Evolutionary conservation across 768 basidiomycete genomes (phyloP).

Genomic region (Suillus placidus): DNA sequence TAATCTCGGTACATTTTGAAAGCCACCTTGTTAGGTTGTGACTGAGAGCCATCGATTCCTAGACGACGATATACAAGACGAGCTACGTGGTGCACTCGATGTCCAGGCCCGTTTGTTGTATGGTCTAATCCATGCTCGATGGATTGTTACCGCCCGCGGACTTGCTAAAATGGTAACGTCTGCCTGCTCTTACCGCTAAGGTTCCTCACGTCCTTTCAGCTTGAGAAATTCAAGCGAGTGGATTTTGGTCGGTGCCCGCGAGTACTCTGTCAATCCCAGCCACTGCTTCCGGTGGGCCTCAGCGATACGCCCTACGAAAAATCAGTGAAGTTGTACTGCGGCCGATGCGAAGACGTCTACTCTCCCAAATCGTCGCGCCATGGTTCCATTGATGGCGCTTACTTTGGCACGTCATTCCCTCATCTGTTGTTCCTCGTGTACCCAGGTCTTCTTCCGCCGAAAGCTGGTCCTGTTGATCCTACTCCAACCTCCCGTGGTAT

Average conservation of each 20-base stretch:
- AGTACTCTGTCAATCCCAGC: constrained; percentile 92
- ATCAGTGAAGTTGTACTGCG: constrained; percentile 98
- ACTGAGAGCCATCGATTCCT: constrained; percentile 6
- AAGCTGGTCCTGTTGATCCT: constrained; percentile 56
- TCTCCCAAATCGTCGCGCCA: constrained; percentile 97
- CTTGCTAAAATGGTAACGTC: constrained; percentile 86
- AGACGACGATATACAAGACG: constrained; percentile 97
- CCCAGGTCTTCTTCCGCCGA: constrained; percentile 87
- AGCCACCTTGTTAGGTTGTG: background rate
- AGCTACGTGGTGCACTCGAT: constrained; percentile 88
- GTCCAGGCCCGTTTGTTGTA: constrained; percentile 93
- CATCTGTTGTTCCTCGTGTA: constrained; percentile 98
- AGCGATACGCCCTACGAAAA: constrained; percentile 98
- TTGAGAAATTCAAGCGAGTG: constrained; percentile 97
- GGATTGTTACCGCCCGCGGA: constrained; percentile 94
- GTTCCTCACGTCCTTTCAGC: constrained; percentile 41
- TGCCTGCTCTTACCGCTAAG: background rate
- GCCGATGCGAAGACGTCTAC: constrained; percentile 98
- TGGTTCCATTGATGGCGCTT: constrained; percentile 97
- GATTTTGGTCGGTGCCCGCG: constrained; percentile 99
- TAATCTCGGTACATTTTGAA: constrained; percentile 74
- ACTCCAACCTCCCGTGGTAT: constrained; percentile 27
- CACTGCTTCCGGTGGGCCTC: constrained; percentile 94
- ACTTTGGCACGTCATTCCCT: constrained; percentile 98
- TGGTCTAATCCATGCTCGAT: constrained; percentile 94